Evolutionary conservation across 75 land plant species (phyloP).

Genomic region (Cunninghamia lanceolata): DNA sequence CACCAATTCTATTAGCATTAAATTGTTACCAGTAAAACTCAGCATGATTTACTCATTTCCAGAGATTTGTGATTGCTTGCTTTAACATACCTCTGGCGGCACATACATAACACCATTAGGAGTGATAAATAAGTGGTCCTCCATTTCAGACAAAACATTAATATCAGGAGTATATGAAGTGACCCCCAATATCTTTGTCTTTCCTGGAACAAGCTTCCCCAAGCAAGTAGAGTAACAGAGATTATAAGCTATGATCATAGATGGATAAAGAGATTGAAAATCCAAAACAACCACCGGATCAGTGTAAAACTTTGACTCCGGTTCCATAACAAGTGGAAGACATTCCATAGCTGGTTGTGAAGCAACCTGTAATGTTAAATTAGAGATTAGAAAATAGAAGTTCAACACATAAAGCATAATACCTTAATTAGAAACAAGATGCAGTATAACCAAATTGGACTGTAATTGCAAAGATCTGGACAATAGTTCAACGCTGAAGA

Average conservation of each 20-base stretch:
- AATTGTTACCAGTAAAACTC: not conserved
- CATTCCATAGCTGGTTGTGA: conserved; percentile 99
- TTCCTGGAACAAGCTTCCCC: conserved; percentile 67
- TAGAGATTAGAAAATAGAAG: conserved; percentile 4
- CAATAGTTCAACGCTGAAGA: not conserved
- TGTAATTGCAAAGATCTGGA: not conserved
- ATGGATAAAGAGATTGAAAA: conserved; percentile 98
- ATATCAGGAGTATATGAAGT: conserved; percentile 55
- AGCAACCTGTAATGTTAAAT: conserved; percentile 62
- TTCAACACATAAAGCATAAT: not conserved
- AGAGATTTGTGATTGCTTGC: not conserved
- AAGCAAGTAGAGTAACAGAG: conserved; percentile 92
- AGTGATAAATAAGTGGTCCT: conserved; percentile 54
- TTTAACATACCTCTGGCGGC: conserved; percentile 60
- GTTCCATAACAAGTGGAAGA: conserved; percentile 97
- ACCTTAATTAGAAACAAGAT: not conserved
- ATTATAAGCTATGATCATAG: conserved; percentile 98
- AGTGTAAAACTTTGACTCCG: conserved; percentile 89
- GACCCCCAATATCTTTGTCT: conserved; percentile 72
- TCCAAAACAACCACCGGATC: conserved; percentile 98
- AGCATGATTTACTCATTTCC: not conserved
- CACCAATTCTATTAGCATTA: not conserved
- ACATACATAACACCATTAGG: conserved; percentile 94
- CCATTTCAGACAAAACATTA: conserved; percentile 38
- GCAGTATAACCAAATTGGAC: not conserved